A percentile compares a stretch with the other conserved stretches of the same genome.
phyloP scores from a whole-genome alignment of 2,329 filamentous ascomycete species.

The Thelonectria blattea region DNA sequence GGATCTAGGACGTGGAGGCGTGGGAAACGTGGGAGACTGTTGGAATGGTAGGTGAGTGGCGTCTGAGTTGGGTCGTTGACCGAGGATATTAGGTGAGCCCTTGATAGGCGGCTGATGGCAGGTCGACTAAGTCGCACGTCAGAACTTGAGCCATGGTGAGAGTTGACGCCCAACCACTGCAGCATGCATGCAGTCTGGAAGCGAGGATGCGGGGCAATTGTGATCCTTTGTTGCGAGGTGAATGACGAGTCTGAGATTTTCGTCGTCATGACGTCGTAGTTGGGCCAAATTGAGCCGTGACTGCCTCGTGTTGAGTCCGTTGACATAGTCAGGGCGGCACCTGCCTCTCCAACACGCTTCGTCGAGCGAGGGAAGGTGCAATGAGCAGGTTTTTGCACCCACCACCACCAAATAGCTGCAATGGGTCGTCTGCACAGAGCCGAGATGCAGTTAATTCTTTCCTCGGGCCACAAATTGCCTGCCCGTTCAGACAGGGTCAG shows the following conservation, averaged over 20 bases:
- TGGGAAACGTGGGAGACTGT: constrained; percentile 13
- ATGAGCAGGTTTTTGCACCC: not conserved
- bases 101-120: not conserved
- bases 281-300: constrained; percentile 5
- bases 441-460: not conserved
- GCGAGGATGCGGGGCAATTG: constrained; percentile 12
- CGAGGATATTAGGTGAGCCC: constrained; percentile 5
- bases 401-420: too few species aligned
- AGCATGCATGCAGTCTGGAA: not conserved
- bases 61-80: constrained; percentile 10
- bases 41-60: constrained; percentile 15
- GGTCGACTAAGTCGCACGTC: not conserved
- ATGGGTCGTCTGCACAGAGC: too few species aligned
- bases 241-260: too few species aligned
- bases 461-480: not conserved
- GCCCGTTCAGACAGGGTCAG: not conserved
- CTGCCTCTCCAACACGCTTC: not conserved
- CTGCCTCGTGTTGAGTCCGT: not conserved
- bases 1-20: constrained; percentile 2
- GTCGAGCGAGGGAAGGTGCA: not conserved
- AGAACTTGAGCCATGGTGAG: not conserved
- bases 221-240: constrained; percentile 1
- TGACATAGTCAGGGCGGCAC: not conserved
- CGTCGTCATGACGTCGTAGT: not conserved
- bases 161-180: constrained; percentile 4